Percentiles rank a stretch among this genome's conserved stretches.
Evolutionary conservation across 2,329 filamentous ascomycete species (phyloP).

Genomic region (Aspergillus vadensis): DNA sequence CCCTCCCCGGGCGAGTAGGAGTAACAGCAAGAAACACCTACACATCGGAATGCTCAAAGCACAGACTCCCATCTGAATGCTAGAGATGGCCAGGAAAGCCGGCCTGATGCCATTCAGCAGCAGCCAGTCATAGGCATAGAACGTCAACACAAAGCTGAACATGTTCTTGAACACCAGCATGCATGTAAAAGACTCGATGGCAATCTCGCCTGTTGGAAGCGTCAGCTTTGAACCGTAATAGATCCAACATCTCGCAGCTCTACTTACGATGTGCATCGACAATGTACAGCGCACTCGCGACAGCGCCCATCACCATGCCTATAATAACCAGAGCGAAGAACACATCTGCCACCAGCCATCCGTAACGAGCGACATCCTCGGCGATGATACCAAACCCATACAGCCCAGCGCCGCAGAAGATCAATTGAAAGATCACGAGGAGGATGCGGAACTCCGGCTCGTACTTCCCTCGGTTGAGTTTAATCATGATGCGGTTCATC

Average conservation of each 20-base stretch:
- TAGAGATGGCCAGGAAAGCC: conserved; percentile 70
- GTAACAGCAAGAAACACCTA: conserved; percentile 53
- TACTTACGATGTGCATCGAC: conserved; percentile 84
- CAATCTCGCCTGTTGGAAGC: conserved; percentile 63
- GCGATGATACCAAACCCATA: conserved; percentile 82
- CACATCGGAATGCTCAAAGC: conserved; percentile 73
- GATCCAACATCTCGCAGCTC: background rate
- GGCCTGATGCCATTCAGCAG: conserved; percentile 57
- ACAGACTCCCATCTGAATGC: conserved; percentile 77
- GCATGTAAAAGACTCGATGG: conserved; percentile 86
- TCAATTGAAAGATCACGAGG: conserved; percentile 77
- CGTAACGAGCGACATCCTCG: conserved; percentile 61
- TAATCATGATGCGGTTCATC: conserved; percentile 69
- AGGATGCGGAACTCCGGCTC: conserved; percentile 89
- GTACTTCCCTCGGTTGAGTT: conserved; percentile 75
- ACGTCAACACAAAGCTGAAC: conserved; percentile 84
- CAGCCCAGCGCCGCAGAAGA: conserved; percentile 75
- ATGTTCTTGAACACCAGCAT: conserved; percentile 94
- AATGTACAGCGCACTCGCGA: conserved; percentile 82
- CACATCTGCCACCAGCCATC: conserved; percentile 73
- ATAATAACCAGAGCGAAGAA: conserved; percentile 84
- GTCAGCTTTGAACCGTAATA: background rate
- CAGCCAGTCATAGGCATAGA: conserved; percentile 82
- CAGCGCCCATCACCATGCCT: conserved; percentile 89
- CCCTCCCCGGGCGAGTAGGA: background rate